These are phyloP conservation scores for Tetrapisispora namnaoensis DNA, from an alignment of 805 yeast species.

Conservation along the genomic window DNA sequence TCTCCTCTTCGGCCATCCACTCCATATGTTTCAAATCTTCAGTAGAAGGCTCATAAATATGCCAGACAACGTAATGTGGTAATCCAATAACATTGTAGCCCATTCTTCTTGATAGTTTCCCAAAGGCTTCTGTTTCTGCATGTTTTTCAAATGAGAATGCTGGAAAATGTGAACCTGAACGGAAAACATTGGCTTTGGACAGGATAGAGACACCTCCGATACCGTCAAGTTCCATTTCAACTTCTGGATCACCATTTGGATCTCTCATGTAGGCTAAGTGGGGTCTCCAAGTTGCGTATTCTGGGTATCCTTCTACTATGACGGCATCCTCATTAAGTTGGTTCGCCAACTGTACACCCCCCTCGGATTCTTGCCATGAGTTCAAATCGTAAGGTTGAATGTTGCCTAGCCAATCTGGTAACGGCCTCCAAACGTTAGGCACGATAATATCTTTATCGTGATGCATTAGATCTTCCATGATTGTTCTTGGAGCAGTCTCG, in stretches of 20 bases:
- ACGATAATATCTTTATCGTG: conserved; percentile 60
- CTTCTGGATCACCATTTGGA: conserved; percentile 47
- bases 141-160: conserved; percentile 77
- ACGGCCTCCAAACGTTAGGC: conserved; percentile 94
- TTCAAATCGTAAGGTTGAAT: conserved; percentile 95
- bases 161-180: conserved; percentile 76
- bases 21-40: conserved; percentile 86
- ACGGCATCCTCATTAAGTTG: conserved; percentile 70
- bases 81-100: conserved; percentile 79
- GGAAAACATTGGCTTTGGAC: conserved; percentile 62
- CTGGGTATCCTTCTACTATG: conserved; percentile 81
- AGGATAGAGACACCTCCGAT: conserved; percentile 81
- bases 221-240: conserved; percentile 68
- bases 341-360: conserved; percentile 58
- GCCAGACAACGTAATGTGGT: conserved; percentile 96
- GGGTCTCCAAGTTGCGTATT: conserved; percentile 77
- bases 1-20: conserved; percentile 79
- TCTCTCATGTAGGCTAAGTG: conserved; percentile 69
- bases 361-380: conserved; percentile 88
- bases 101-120: conserved; percentile 79
- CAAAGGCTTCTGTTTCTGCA: conserved; percentile 91
- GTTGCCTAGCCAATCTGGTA: conserved; percentile 70
- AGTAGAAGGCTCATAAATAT: conserved; percentile 87
- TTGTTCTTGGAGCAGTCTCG: conserved; percentile 70
- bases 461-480: conserved; percentile 65